phyloP scores from a whole-genome alignment of 2,329 filamentous ascomycete species.

The Beauveria sp. region DNA sequence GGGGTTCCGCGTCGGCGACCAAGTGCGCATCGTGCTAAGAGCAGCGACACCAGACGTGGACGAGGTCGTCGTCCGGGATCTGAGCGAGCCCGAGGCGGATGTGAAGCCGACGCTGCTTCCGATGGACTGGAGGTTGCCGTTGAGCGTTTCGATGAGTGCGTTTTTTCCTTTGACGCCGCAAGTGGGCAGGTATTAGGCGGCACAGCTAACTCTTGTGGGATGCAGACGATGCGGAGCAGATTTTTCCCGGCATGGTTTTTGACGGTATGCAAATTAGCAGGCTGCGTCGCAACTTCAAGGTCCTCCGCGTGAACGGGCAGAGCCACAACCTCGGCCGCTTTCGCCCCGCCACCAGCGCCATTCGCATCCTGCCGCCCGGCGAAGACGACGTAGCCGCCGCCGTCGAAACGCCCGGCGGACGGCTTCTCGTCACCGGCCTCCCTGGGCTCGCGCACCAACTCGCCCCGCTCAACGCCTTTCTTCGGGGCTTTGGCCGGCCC shows the following conservation, averaged over 20 bases:
- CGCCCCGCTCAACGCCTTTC: slow-evolving; percentile 56
- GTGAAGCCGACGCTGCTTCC: slow-evolving; percentile 19
- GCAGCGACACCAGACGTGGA: slow-evolving; percentile 47
- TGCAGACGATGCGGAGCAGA: slow-evolving; percentile 54
- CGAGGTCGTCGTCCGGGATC: slow-evolving; percentile 53
- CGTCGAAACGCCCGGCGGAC: slow-evolving; percentile 17
- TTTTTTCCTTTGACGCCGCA: not conserved
- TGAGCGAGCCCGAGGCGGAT: slow-evolving; percentile 33
- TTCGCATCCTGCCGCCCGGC: slow-evolving; percentile 30
- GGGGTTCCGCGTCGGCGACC: slow-evolving; percentile 64
- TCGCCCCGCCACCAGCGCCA: slow-evolving; percentile 27
- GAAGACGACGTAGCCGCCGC: slow-evolving; percentile 14
- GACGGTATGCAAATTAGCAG: slow-evolving; percentile 44
- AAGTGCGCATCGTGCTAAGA: slow-evolving; percentile 51
- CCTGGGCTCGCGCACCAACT: slow-evolving; percentile 62
- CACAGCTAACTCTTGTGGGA: not conserved
- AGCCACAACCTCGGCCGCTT: slow-evolving; percentile 37
- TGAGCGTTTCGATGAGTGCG: slow-evolving; percentile 28
- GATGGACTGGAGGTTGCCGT: slow-evolving; percentile 28
- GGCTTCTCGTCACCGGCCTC: slow-evolving; percentile 46
- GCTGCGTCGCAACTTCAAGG: slow-evolving; percentile 40
- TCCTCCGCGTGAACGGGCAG: slow-evolving; percentile 47
- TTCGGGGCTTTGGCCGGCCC: slow-evolving; percentile 46
- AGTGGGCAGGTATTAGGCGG: too few species aligned
- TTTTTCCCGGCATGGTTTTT: slow-evolving; percentile 64